Evolutionary conservation across 371 early-diverging fungal genomes (phyloP), one percentile per base, ranked within the genome.

Genomic region (Rhizopus stolonifer): DNA sequence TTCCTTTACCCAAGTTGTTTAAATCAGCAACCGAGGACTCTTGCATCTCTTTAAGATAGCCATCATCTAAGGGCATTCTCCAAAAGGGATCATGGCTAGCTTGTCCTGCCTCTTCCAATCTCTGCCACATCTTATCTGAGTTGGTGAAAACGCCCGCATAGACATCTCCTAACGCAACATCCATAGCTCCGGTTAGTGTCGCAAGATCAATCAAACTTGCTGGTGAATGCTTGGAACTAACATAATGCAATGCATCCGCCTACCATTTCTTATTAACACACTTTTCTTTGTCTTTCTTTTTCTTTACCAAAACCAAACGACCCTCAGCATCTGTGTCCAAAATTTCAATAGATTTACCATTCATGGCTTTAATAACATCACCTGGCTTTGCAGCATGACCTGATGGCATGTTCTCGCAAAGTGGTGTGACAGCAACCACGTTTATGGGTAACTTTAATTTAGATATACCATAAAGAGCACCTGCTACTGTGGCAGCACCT

Each of bases 11-110:
- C 38, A 88, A 73, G 54, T 95, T 95, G 62, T 87, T 82, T 46
- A 92, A 69, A 63, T 94, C 95, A 23, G 99, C 97, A 4, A 96
- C 91, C 9, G 79, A 67, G 39, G 92, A 89, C 57, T 85, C 78
- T 46, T 93, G 85, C 78, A 88, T 80, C 39, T 81, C 78, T 39
- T 82, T 72, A 58, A 82, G 61, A 67, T 93, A 95, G 15, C 67
- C 76, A 25, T 82, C 79, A 65, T 92, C 82, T 47, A 98, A 71
- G 4, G 98, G 99, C 95, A 98, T 96, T 36, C 96, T 80, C 99
- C 99, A 99, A 59, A 94, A 86, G 4, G 75, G 82, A 66, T 99
- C 99, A 31, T 88, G 81, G 1, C 85, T 67, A 10, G 63, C 46
- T 14, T 80, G 59, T 1, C 91, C 87, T 13, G 94, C 90, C 3